These are phyloP conservation scores for Fistulifera pelliculosa DNA, from an alignment of 108 stramenopile genomes.

Conservation along the genomic window DNA sequence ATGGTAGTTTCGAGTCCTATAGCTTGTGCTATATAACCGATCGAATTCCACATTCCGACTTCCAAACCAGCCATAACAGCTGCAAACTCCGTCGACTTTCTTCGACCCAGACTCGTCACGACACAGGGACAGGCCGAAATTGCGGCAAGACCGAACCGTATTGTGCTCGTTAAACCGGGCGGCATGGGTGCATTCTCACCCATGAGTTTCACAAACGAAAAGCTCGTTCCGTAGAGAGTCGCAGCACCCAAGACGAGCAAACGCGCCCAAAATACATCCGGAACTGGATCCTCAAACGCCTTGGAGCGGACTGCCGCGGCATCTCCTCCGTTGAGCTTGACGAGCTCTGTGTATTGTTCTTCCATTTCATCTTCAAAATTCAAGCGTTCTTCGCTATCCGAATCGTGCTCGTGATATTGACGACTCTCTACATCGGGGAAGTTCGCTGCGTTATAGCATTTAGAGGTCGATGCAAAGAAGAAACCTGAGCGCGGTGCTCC, in stretches of 20 bases:
- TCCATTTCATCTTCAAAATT: too few relatives aligned
- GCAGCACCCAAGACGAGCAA: slow-evolving; percentile 49
- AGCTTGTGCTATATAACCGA: slow-evolving; percentile 87
- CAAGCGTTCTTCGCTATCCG: too few relatives aligned
- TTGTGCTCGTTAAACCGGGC: slow-evolving; percentile 39
- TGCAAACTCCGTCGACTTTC: neutral
- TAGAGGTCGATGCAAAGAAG: too few relatives aligned
- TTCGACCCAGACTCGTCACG: neutral
- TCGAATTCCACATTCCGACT: slow-evolving; percentile 70
- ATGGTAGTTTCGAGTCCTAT: slow-evolving; percentile 70
- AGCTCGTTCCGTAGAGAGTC: slow-evolving; percentile 79
- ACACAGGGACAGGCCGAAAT: slow-evolving; percentile 58
- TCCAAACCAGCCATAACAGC: slow-evolving; percentile 59
- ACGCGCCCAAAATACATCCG: slow-evolving; percentile 23
- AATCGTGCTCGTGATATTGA: too few relatives aligned
- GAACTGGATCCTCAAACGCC: neutral
- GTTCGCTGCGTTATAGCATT: too few relatives aligned
- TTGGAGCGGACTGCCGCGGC: too few relatives aligned
- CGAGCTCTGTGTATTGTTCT: too few relatives aligned
- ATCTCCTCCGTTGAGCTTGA: too few relatives aligned
- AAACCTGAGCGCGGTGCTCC: too few relatives aligned
- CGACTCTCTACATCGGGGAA: too few relatives aligned
- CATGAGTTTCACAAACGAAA: slow-evolving; percentile 65
- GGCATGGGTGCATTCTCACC: slow-evolving; percentile 37
- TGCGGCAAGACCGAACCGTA: slow-evolving; percentile 71